A percentile compares a stretch with the other conserved stretches of the same genome.
Evolutionary conservation across 1,284 basidiomycete species (phyloP).

Genomic region (Cutaneotrichosporon sp.): DNA sequence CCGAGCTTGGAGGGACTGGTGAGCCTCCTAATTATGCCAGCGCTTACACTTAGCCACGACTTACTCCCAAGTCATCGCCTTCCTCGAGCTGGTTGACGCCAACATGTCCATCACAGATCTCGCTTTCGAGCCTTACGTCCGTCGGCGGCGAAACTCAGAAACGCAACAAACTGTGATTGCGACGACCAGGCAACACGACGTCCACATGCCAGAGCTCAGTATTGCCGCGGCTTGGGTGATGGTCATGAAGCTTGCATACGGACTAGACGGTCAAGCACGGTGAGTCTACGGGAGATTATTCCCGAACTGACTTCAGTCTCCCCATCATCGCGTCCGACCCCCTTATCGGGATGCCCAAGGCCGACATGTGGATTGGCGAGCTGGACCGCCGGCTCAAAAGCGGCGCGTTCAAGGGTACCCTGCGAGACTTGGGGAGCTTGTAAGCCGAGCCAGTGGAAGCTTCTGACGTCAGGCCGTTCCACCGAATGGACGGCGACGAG

Average conservation of each 20-base stretch:
- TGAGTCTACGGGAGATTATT: constrained; percentile 31
- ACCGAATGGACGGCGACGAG: constrained; percentile 24
- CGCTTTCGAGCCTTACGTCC: constrained; percentile 31
- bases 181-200: constrained; percentile 26
- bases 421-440: constrained; percentile 22
- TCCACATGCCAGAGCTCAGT: constrained; percentile 67
- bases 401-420: constrained; percentile 27
- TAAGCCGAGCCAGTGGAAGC: constrained; percentile 5
- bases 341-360: constrained; percentile 59
- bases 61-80: constrained; percentile 49
- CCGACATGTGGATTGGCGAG: constrained; percentile 55
- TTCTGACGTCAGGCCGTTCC: constrained; percentile 24
- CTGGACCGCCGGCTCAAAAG: constrained; percentile 48
- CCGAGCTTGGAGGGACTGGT: constrained; percentile 70
- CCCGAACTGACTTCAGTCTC: constrained; percentile 8
- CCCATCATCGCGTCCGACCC: constrained; percentile 44
- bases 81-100: constrained; percentile 33
- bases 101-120: constrained; percentile 42
- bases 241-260: constrained; percentile 75
- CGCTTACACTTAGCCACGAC: constrained; percentile 54
- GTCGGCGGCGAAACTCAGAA: constrained; percentile 32
- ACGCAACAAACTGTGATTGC: background rate
- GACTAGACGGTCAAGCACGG: constrained; percentile 67
- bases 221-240: constrained; percentile 63
- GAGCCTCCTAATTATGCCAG: constrained; percentile 50